These are phyloP conservation scores for Earliella scabrosa DNA, from an alignment of 1,284 basidiomycete genomes.

Conservation along the genomic window DNA sequence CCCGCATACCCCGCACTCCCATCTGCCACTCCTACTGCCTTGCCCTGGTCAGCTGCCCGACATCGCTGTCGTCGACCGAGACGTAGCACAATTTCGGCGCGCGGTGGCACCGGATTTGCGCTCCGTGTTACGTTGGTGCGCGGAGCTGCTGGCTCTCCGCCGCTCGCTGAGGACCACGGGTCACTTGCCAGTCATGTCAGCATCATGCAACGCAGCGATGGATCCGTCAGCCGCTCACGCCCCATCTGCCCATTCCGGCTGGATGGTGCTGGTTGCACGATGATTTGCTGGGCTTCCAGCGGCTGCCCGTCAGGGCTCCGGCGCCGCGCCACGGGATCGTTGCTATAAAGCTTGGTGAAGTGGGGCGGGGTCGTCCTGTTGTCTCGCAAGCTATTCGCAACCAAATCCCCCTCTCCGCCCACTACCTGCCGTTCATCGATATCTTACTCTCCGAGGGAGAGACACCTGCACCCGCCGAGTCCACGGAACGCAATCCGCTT, in stretches of 20 bases:
- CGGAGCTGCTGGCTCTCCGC: neutral
- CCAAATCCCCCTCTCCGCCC: neutral
- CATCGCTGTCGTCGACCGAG: neutral
- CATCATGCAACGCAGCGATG: neutral
- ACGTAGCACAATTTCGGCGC: constrained; percentile 3
- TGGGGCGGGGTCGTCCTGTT: constrained; percentile 2
- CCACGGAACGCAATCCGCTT: neutral
- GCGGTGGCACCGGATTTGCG: constrained; percentile 10
- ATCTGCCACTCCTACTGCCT: constrained; percentile 5
- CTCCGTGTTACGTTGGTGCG: constrained; percentile 16
- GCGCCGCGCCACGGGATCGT: constrained; percentile 2
- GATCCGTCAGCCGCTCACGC: constrained; percentile 3
- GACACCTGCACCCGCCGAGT: neutral
- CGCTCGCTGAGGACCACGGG: neutral
- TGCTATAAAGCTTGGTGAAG: constrained; percentile 10
- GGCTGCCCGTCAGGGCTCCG: constrained; percentile 2
- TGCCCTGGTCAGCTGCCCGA: constrained; percentile 18
- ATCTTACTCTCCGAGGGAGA: neutral
- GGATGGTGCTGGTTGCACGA: constrained; percentile 3
- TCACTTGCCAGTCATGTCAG: constrained; percentile 2
- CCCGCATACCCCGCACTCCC: constrained; percentile 15
- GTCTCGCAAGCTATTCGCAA: constrained; percentile 3
- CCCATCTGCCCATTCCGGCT: neutral
- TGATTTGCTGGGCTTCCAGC: constrained; percentile 1
- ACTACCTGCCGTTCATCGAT: neutral